Base-by-base conservation (phyloP, 345 rosid genomes). In the Fremontodendron californicum region DNA sequence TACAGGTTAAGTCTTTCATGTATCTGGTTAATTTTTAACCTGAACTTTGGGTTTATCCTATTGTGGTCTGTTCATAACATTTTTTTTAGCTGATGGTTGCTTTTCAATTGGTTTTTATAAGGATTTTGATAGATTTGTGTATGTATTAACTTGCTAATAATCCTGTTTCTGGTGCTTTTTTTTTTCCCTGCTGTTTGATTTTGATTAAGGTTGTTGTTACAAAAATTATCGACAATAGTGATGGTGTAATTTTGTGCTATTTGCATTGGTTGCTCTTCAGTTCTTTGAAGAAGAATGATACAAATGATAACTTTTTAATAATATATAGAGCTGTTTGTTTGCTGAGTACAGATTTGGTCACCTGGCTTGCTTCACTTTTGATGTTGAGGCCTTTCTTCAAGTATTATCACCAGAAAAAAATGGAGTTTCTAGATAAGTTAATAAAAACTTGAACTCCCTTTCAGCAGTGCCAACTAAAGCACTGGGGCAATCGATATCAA, bases 311-410 rank as follows among this genome's bases (percentile, higher is more conserved):
- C 35, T 49, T 65, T 65, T 33, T 23, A 60, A 51, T 78, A 19
- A 15, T 65, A 9, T 31, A 58, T 68, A 68, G 77, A 77, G 81
- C 29, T 57, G n/a, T 78, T 72, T 73, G 33, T 52, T 31, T 75
- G 74, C 63, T 78, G 71, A 79, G 72, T 72, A 61, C 93, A 96
- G 98, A 88, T 93, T 92, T 88, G 97, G 98, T 85, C 99, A 94
- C 86, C 81, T 92, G 78, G 96, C 97, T 58, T 94, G 97, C 85
- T 94, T 85, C 86, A 79, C 93, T 78, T 88, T 97, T 37, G 99
- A 92, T 78, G 81, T 92, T 60, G 95, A 91, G 83, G 83, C 78
- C 75, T 92, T 79, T 81, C 86, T 94, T 85, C 88, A 87, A 82
- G 92, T 89, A 64, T 86, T 96, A 80, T 71, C 97, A 80, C 79